Evolutionary conservation across 305 asterid species (phyloP).

Genomic region (Euphrasia arctica): DNA sequence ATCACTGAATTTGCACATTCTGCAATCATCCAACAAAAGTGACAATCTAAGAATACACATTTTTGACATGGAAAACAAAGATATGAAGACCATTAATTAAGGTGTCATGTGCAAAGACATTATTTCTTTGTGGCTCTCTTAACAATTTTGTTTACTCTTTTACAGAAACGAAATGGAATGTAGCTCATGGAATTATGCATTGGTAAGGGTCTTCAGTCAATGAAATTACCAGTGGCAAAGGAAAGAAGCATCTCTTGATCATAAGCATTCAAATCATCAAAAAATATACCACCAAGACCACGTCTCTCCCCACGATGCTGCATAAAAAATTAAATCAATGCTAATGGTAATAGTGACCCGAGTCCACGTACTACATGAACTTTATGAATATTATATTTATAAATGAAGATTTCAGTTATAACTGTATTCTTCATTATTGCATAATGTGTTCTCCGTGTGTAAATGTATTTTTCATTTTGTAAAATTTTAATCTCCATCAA

Average conservation of each 20-base stretch:
- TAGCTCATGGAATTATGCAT: constrained; percentile 10
- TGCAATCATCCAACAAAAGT: constrained; percentile 39
- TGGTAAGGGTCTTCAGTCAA: constrained; percentile 1
- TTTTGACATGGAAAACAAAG: not conserved
- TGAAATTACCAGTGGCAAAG: constrained; percentile 81
- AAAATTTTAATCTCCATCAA: too few species aligned
- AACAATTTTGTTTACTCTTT: not conserved
- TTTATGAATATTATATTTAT: too few species aligned
- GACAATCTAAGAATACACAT: not conserved
- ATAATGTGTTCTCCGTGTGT: too few species aligned
- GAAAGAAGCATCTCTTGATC: constrained; percentile 99
- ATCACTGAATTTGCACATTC: constrained; percentile 95
- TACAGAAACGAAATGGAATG: constrained; percentile 1
- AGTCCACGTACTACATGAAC: too few species aligned
- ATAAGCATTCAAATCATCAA: constrained; percentile 84
- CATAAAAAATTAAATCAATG: constrained; percentile 27
- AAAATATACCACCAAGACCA: constrained; percentile 98
- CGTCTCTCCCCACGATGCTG: constrained; percentile 99
- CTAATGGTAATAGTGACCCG: constrained; percentile 10
- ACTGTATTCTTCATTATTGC: too few species aligned
- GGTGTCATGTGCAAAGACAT: not conserved
- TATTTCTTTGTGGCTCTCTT: not conserved
- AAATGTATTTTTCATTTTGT: too few species aligned
- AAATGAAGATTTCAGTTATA: too few species aligned
- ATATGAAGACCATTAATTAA: not conserved